Percentiles rank a stretch among this genome's conserved stretches.
Conservation (phyloP, 2,329 filamentous ascomycete genomes). For the Botrytis hyacinthi region DNA sequence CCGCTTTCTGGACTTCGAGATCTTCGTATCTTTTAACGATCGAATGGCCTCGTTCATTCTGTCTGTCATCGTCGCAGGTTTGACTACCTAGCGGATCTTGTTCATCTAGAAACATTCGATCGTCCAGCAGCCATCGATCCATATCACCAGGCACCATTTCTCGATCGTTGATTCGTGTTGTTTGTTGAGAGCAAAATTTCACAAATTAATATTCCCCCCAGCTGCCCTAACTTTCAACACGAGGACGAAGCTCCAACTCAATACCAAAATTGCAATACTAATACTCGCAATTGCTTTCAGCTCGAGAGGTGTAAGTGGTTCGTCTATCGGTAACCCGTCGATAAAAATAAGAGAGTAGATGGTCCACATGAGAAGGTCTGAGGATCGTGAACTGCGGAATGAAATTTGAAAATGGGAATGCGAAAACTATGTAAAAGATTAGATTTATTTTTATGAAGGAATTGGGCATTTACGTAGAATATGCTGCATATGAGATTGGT, state of each 20-base stretch:
- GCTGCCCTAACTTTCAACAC: not conserved
- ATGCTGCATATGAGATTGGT: not conserved
- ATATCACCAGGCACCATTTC: not conserved
- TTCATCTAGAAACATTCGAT: not conserved
- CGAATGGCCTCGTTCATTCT: not conserved
- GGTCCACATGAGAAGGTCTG: no score
- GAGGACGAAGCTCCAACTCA: not conserved
- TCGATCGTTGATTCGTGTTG: not conserved
- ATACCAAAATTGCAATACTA: not conserved
- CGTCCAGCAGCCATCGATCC: not conserved
- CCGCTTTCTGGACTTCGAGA: not conserved
- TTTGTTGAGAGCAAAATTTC: not conserved
- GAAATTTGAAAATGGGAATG: not conserved
- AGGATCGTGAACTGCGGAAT: not conserved
- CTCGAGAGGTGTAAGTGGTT: not conserved
- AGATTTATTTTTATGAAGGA: accelerated
- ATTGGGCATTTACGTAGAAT: not conserved
- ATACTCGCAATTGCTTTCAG: not conserved
- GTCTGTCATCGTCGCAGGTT: not conserved
- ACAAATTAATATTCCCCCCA: not conserved
- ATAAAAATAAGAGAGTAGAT: not conserved
- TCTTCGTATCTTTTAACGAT: not conserved
- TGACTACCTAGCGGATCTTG: not conserved
- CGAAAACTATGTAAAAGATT: not conserved
- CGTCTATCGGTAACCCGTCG: not conserved